phyloP scores from a whole-genome alignment of 2,329 filamentous ascomycete species.

The Phialophora macrospora region DNA sequence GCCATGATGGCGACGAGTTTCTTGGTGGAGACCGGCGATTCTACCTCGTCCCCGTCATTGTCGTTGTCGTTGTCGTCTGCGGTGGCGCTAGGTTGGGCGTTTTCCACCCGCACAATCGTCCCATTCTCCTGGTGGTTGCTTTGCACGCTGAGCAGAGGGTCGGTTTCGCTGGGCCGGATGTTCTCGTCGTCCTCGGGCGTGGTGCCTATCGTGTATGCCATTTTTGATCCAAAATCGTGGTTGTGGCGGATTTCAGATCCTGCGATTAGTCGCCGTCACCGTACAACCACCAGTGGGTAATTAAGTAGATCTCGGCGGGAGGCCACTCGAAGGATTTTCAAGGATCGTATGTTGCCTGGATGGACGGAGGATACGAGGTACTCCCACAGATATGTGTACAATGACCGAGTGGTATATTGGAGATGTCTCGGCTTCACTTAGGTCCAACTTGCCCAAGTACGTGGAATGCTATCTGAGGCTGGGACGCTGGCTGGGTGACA shows the following conservation, averaged over 20 bases:
- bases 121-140: slow-evolving; percentile 3
- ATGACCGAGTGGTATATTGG: no score
- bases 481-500: neutral
- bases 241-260: neutral
- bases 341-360: no score
- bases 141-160: slow-evolving; percentile 26
- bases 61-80: neutral
- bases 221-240: slow-evolving; percentile 1
- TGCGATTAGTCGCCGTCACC: neutral
- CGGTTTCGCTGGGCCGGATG: slow-evolving; percentile 26
- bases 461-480: neutral
- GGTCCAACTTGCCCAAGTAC: neutral
- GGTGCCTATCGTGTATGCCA: slow-evolving; percentile 6
- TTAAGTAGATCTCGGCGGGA: no score
- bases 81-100: neutral
- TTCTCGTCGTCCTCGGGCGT: slow-evolving; percentile 3
- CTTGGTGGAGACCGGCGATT: slow-evolving; percentile 56
- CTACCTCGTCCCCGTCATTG: slow-evolving; percentile 36
- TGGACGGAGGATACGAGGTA: no score
- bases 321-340: no score
- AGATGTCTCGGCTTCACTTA: neutral
- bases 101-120: neutral
- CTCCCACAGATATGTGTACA: neutral
- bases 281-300: neutral
- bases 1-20: slow-evolving; percentile 56